A percentile compares a stretch with the other conserved stretches of the same genome.
phyloP scores from a whole-genome alignment of 257 asterid species.

The Phtheirospermum japonicum region DNA sequence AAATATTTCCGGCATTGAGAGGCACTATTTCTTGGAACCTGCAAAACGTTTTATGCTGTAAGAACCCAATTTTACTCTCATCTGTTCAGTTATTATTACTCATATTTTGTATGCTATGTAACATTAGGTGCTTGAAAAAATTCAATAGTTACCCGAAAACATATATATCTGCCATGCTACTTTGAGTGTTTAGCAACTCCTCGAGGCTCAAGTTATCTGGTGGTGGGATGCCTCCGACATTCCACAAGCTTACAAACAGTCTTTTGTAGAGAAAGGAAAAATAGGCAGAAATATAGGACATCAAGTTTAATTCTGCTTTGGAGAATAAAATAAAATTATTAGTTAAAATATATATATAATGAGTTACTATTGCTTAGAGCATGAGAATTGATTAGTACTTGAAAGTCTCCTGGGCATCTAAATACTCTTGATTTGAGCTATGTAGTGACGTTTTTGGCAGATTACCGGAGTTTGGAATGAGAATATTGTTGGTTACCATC shows the following conservation, averaged over 20 bases:
- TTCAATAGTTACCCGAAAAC: conserved; percentile 50
- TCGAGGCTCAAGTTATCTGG: conserved; percentile 47
- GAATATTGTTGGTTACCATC: conserved; percentile 20
- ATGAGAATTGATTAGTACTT: conserved; percentile 34
- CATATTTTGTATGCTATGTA: too few relatives aligned
- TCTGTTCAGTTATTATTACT: too few relatives aligned
- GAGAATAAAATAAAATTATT: conserved; percentile 5
- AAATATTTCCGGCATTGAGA: conserved; percentile 53
- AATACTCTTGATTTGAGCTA: too few relatives aligned
- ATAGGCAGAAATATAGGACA: conserved; percentile 25
- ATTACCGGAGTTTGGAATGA: too few relatives aligned
- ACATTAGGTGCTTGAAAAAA: too few relatives aligned
- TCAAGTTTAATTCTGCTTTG: neutral
- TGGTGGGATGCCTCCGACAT: conserved; percentile 59
- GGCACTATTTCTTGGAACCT: conserved; percentile 80
- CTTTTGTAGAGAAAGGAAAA: conserved; percentile 31
- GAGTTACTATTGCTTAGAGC: too few relatives aligned
- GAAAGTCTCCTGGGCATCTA: too few relatives aligned
- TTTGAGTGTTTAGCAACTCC: conserved; percentile 42
- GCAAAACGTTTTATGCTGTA: conserved; percentile 24
- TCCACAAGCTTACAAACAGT: conserved; percentile 66
- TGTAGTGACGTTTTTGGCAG: too few relatives aligned
- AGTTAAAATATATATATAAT: too few relatives aligned
- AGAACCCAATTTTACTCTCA: neutral
- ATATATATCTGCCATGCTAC: conserved; percentile 51